Conservation (phyloP, 2,329 filamentous ascomycete genomes). For the Colletotrichum sp. region DNA sequence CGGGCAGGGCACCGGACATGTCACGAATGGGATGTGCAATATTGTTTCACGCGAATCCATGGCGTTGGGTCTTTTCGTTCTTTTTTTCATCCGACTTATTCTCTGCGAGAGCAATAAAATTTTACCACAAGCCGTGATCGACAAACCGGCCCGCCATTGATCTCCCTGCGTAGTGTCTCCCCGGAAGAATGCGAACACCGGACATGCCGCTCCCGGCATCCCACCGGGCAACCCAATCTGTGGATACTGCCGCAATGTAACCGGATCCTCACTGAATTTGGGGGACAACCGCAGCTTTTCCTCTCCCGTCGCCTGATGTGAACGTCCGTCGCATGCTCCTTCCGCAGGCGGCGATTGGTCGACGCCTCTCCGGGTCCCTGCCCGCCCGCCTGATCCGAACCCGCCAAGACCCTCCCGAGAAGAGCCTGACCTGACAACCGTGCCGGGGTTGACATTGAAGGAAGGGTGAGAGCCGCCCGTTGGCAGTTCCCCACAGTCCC, state of each 20-base stretch:
- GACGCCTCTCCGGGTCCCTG: neutral
- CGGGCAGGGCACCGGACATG: neutral
- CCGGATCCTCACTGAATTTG: neutral
- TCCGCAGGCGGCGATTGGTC: neutral
- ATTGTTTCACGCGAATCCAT: conserved; percentile 7
- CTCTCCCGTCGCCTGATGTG: neutral
- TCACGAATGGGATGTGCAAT: conserved; percentile 10
- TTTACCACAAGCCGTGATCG: neutral
- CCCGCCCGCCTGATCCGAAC: neutral
- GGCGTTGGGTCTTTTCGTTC: conserved; percentile 4
- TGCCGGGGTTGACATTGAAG: neutral
- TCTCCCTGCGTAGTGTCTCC: neutral
- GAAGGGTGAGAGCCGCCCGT: neutral
- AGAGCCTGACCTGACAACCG: neutral
- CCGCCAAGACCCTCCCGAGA: neutral
- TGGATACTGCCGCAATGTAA: neutral
- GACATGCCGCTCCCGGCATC: neutral
- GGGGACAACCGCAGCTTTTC: neutral
- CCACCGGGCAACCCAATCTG: neutral
- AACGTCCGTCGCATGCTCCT: neutral
- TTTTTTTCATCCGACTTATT: neutral
- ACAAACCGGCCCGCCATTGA: neutral
- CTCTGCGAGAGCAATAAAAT: neutral
- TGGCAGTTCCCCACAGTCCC: neutral
- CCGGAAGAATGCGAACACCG: neutral